A percentile compares a stretch with the other conserved stretches of the same genome.
phyloP scores from a whole-genome alignment of 169 alveolate genomes.

The Toxoplasma gondii region DNA sequence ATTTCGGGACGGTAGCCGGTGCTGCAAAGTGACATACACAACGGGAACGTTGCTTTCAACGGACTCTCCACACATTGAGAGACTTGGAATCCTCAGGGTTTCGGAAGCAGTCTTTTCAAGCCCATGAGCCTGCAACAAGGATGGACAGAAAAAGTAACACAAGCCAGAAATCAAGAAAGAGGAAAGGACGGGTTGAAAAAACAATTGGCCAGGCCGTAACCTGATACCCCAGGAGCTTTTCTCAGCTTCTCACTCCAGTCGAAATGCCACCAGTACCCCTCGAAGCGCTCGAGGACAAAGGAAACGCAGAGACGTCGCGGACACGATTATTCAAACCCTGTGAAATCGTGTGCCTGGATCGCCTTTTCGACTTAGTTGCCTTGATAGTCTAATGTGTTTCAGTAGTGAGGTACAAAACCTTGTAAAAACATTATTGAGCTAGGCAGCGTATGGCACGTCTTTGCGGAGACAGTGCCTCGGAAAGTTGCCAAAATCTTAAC shows the following conservation, averaged over 20 bases:
- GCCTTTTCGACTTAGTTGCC: not conserved
- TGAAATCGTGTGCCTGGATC: not conserved
- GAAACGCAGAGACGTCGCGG: not conserved
- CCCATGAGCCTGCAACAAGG: conserved; percentile 27
- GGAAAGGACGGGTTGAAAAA: not conserved
- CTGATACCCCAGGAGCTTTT: not conserved
- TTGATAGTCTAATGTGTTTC: not conserved
- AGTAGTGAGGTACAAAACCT: too few relatives aligned
- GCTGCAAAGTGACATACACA: too few relatives aligned
- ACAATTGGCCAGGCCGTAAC: not conserved
- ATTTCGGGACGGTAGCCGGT: too few relatives aligned
- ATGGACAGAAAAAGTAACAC: not conserved
- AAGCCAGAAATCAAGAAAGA: not conserved
- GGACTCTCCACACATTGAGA: too few relatives aligned
- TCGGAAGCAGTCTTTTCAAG: conserved; percentile 39
- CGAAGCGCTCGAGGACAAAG: not conserved
- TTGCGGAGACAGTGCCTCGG: too few relatives aligned
- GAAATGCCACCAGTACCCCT: not conserved
- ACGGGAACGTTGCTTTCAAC: too few relatives aligned
- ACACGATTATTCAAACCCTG: not conserved
- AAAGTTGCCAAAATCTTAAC: too few relatives aligned
- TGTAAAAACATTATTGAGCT: too few relatives aligned
- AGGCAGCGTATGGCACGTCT: too few relatives aligned
- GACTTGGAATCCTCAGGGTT: not conserved
- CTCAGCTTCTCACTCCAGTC: not conserved